These are phyloP conservation scores for Letharia columbiana DNA, from an alignment of 495 filamentous ascomycete species.

Conservation along the genomic window DNA sequence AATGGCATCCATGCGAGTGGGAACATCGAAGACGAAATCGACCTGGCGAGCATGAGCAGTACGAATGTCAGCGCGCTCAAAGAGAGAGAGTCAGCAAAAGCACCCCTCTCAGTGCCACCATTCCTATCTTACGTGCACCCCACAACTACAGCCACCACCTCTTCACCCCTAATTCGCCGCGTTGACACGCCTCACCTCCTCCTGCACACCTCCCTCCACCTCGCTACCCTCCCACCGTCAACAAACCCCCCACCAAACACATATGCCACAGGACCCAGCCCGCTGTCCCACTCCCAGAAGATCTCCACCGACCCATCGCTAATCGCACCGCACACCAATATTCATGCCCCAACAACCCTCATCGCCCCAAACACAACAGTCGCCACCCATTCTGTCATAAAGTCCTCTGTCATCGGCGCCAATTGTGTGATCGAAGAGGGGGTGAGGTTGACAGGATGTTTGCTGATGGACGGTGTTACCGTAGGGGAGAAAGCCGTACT, in stretches of 20 bases:
- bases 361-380: conserved; percentile 80
- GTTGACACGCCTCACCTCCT: conserved; percentile 81
- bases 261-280: conserved; percentile 40
- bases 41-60: conserved; percentile 53
- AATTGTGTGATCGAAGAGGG: conserved; percentile 75
- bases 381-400: conserved; percentile 73
- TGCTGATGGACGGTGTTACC: conserved; percentile 84
- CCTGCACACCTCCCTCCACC: conserved; percentile 68
- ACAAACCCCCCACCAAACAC: conserved; percentile 53
- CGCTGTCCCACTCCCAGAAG: conserved; percentile 67
- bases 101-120: conserved; percentile 47
- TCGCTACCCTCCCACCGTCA: conserved; percentile 66
- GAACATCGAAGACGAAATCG: conserved; percentile 48
- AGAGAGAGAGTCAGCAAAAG: conserved; percentile 14
- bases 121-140: conserved; percentile 73
- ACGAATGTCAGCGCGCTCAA: conserved; percentile 35
- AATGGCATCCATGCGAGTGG: conserved; percentile 36
- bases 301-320: conserved; percentile 61
- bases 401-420: conserved; percentile 77
- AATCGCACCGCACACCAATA: conserved; percentile 64
- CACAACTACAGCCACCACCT: conserved; percentile 30
- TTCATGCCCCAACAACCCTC: conserved; percentile 67
- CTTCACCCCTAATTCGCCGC: conserved; percentile 60
- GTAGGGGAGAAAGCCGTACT: conserved; percentile 69
- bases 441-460: conserved; percentile 68